Base-by-base conservation (phyloP, 139 green algal species). In the Desmodesmus armatus region DNA sequence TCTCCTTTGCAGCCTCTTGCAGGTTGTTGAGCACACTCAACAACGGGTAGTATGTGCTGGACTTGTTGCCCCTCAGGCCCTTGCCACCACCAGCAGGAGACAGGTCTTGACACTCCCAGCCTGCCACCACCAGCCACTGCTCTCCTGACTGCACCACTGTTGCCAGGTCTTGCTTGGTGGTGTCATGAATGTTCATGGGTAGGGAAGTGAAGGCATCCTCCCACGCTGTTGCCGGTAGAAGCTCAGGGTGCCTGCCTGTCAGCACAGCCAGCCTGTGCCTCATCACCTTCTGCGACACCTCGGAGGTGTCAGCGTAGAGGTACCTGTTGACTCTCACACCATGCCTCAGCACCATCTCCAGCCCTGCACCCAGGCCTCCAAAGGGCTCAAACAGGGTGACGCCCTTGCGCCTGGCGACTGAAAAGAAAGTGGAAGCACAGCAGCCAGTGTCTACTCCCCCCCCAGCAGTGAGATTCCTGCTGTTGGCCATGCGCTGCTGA, bases 91-190 rank as follows among this genome's bases (percentile, higher is more conserved):
- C 65, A 27, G 75, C 75, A 13, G 43, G 33, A 21, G 21, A 66
- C 31, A 87, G 44, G 21, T 87, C 82, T 39, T 81, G 62, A 33
- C 82, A 87, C 29, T 87, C 84, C 31, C 29, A 88, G 39, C 84
- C 77, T 9, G 65, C 84, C 7, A 88, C 51, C 31, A 88, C 66
- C 3, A 88, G 39, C 84, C 84, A 88, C 29, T 84, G 77, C 7
- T 69, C 49, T 11, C 23, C 41, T 11, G 31, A 5, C n/a, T 78
- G 27, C 3, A 40, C n/a, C 21, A 7, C 58, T 7, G 65, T 29
- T 3, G 37, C 6, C 6, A 84, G 40, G 15, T 41, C 4, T 1
- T 29, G 5, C 6, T 5, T 58, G 23, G 23, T 39, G 23, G 62
- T 44, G n/a, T 19, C 6, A 21, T n/a, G 29, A 15, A 83, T 35